A percentile compares a stretch with the other conserved stretches of the same genome.
Evolutionary conservation across 2,329 filamentous ascomycete genomes (phyloP).

Genomic region (Calonectria crousiana): DNA sequence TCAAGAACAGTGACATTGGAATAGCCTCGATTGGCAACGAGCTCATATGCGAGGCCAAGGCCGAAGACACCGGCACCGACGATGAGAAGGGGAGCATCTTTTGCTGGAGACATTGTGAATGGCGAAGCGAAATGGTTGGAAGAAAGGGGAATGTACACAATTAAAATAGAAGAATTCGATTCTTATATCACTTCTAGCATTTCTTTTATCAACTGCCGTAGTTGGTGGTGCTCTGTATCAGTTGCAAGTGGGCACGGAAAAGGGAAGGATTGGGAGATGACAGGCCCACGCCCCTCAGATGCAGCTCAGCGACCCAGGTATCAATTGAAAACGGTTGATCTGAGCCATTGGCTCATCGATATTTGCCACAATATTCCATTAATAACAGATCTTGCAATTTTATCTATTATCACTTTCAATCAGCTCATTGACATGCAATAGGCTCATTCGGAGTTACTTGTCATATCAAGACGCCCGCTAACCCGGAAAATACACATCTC

Average conservation of each 20-base stretch:
- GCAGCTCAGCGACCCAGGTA: background rate
- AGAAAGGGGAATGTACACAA: background rate
- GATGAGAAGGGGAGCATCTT: conserved; percentile 33
- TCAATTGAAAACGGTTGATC: background rate
- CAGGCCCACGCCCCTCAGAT: background rate
- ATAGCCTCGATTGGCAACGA: conserved; percentile 53
- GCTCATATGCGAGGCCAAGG: conserved; percentile 60
- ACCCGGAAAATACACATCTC: background rate
- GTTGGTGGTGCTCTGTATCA: background rate
- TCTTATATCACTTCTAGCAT: background rate
- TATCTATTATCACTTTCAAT: background rate
- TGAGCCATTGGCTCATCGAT: background rate
- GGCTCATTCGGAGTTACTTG: background rate
- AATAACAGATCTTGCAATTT: background rate
- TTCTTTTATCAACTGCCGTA: too few relatives aligned
- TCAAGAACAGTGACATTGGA: conserved; percentile 61
- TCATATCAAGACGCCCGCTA: background rate
- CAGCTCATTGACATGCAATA: background rate
- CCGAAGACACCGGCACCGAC: conserved; percentile 62
- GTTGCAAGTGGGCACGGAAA: background rate
- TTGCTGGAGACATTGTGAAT: conserved; percentile 3
- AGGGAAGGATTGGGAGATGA: too few relatives aligned
- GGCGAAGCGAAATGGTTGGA: too few relatives aligned
- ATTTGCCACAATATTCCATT: background rate
- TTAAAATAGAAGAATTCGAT: background rate